Conservation (phyloP, 192 early-diverging fungal species). For the Chytriomyces confervae region DNA sequence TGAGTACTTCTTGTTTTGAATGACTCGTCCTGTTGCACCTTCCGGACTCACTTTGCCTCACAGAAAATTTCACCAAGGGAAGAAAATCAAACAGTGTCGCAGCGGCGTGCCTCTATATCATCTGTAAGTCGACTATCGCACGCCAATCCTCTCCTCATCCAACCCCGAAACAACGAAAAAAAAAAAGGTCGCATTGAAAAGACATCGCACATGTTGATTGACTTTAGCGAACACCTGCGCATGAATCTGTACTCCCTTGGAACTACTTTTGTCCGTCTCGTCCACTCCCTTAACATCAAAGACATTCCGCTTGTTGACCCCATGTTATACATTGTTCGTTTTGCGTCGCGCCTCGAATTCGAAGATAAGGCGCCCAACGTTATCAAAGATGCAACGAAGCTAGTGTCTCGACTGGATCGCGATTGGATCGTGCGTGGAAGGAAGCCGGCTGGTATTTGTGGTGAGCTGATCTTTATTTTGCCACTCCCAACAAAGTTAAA, state of each 20-base stretch:
- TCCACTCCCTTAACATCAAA: conserved; percentile 52
- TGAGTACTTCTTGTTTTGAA: conserved; percentile 43
- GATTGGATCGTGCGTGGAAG: conserved; percentile 94
- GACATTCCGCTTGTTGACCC: conserved; percentile 85
- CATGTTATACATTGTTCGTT: conserved; percentile 88
- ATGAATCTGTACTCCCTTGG: conserved; percentile 88
- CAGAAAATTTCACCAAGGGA: conserved; percentile 77
- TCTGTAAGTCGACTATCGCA: conserved; percentile 50
- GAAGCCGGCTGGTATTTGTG: conserved; percentile 93
- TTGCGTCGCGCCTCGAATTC: conserved; percentile 88
- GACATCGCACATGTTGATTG: conserved; percentile 90
- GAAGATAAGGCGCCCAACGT: conserved; percentile 83
- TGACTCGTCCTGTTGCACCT: background rate
- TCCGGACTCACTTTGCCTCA: background rate
- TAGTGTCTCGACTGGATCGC: conserved; percentile 89
- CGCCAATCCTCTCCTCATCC: background rate
- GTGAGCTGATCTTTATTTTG: conserved; percentile 35
- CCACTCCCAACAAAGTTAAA: background rate
- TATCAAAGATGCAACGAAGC: conserved; percentile 74
- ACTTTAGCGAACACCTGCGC: conserved; percentile 84
- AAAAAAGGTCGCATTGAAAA: conserved; percentile 68
- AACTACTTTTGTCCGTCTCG: conserved; percentile 78
- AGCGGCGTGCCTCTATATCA: conserved; percentile 90
- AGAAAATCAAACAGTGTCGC: conserved; percentile 76
- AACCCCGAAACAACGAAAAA: no score